A percentile compares a stretch with the other conserved stretches of the same genome.
Evolutionary conservation across 345 rosid genomes (phyloP).

Genomic region (Iberis pinnata): DNA sequence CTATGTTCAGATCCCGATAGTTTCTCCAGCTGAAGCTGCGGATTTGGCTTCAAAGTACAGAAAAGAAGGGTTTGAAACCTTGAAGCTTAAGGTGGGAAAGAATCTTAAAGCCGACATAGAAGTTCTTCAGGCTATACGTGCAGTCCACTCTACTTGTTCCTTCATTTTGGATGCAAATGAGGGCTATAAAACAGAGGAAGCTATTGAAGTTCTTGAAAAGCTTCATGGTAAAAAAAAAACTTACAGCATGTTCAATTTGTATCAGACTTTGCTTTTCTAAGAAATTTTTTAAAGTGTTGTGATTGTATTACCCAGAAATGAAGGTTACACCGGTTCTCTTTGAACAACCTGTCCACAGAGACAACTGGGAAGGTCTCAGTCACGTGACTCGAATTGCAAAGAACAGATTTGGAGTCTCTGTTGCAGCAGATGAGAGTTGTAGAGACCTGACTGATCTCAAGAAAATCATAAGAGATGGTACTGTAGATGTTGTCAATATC

Average conservation of each 20-base stretch:
- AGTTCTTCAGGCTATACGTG: constrained; percentile 80
- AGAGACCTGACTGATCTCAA: constrained; percentile 58
- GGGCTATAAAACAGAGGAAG: constrained; percentile 71
- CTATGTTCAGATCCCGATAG: constrained; percentile 78
- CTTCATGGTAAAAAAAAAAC: constrained; percentile 48
- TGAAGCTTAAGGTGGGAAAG: constrained; percentile 95
- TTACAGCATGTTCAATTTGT: no score
- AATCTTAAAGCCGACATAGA: constrained; percentile 62
- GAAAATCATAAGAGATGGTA: constrained; percentile 52
- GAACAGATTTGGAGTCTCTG: constrained; percentile 58
- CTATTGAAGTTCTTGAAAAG: constrained; percentile 69
- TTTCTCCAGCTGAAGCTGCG: constrained; percentile 67
- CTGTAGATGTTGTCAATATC: constrained; percentile 69
- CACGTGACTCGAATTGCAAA: constrained; percentile 58
- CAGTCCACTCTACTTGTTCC: constrained; percentile 59
- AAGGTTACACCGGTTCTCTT: constrained; percentile 83
- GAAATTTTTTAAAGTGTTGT: constrained; percentile 10
- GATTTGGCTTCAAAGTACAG: constrained; percentile 62
- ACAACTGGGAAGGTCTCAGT: constrained; percentile 92
- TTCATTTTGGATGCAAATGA: constrained; percentile 95
- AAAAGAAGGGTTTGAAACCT: constrained; percentile 63
- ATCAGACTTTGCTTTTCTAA: no score
- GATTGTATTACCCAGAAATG: constrained; percentile 47
- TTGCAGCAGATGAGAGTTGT: constrained; percentile 97
- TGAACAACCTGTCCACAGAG: constrained; percentile 88